Base-by-base conservation (phyloP, 176 grass and related monocot species). In the Thalia dealbata region DNA sequence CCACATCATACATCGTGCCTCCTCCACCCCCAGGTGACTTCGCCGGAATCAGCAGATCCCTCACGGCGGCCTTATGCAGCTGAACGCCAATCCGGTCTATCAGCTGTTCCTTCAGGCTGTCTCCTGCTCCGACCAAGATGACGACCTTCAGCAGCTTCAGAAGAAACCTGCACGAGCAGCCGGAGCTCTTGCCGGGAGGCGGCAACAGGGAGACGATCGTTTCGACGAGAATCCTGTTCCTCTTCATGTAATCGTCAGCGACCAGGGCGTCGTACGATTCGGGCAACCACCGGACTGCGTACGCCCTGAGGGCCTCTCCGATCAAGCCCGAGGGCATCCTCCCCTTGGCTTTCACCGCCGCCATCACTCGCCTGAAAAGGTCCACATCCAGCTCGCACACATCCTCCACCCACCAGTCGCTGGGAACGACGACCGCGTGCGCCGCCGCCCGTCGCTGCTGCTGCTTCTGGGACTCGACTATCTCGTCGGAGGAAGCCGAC, bases 341-440 rank as follows among this genome's bases (percentile, higher is more conserved):
- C 44, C 95, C 95, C 75, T 89, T 99, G 1, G 85, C 91, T 68
- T 99, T 99, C 69, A 99, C 83, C 45, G 84, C 88, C 81, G 88
- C 75, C 90, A 99, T 99, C 15, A 95, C 90, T 81, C 87, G 86
- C 86, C 91, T 99, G 81, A 95, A 99, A 46, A 95, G 84, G 82
- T 99, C 95, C 77, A 95, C 81, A 70, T 91, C 90, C 74, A 99
- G 54, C 43, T 99, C 95, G 41, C 95, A 95, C 10, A 99, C 23
- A 75, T 99, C 95, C 77, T 99, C 95, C 50, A 99, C 67, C 95
- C 95, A 99, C 95, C 95, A 99, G 69, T 99, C 85, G 54, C 86
- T 95, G 3, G 95, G 90, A 41, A 81, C 81, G 26, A 46, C 18
- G 23, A 75, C 79, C 75, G 73, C 54, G 68, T 76, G 79, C 32